These are phyloP conservation scores for Fusarium sp. DNA, from an alignment of 2,329 filamentous ascomycete species.

Conservation along the genomic window DNA sequence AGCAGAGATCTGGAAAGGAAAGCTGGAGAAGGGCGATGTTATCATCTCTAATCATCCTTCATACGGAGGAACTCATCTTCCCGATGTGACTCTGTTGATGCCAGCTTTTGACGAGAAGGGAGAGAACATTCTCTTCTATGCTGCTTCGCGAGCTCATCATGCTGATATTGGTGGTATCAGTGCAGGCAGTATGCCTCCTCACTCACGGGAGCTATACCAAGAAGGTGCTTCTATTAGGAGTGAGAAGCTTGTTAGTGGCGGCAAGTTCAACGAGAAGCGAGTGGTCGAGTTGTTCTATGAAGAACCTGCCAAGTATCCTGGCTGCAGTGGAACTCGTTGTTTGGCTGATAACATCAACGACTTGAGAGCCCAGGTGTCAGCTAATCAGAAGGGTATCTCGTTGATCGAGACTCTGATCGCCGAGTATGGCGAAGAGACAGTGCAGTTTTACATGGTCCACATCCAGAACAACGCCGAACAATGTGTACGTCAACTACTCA, in stretches of 20 bases:
- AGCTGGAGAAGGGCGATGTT: slow-evolving; percentile 81
- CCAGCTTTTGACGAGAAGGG: slow-evolving; percentile 75
- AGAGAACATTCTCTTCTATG: slow-evolving; percentile 82
- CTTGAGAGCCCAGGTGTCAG: slow-evolving; percentile 84
- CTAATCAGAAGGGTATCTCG: slow-evolving; percentile 88
- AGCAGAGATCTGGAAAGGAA: slow-evolving; percentile 82
- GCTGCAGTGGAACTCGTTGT: slow-evolving; percentile 82
- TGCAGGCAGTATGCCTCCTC: slow-evolving; percentile 83
- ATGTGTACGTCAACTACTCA: slow-evolving; percentile 78
- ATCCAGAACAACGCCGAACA: slow-evolving; percentile 85
- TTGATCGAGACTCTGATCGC: slow-evolving; percentile 79
- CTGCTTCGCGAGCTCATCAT: slow-evolving; percentile 82
- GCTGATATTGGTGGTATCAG: slow-evolving; percentile 88
- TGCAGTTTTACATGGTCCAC: slow-evolving; percentile 85
- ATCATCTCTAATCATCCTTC: slow-evolving; percentile 87
- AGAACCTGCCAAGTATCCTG: slow-evolving; percentile 78
- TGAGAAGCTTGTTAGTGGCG: slow-evolving; percentile 78
- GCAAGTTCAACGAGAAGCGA: slow-evolving; percentile 80
- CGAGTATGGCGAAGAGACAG: slow-evolving; percentile 81
- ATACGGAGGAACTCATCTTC: slow-evolving; percentile 84
- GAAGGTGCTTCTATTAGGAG: slow-evolving; percentile 73
- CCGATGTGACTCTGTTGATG: slow-evolving; percentile 84
- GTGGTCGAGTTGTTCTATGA: slow-evolving; percentile 78
- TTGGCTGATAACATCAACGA: slow-evolving; percentile 86
- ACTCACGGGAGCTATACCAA: slow-evolving; percentile 72